Conservation (phyloP, 192 early-diverging fungal species). For the Oehlia diaphana region DNA sequence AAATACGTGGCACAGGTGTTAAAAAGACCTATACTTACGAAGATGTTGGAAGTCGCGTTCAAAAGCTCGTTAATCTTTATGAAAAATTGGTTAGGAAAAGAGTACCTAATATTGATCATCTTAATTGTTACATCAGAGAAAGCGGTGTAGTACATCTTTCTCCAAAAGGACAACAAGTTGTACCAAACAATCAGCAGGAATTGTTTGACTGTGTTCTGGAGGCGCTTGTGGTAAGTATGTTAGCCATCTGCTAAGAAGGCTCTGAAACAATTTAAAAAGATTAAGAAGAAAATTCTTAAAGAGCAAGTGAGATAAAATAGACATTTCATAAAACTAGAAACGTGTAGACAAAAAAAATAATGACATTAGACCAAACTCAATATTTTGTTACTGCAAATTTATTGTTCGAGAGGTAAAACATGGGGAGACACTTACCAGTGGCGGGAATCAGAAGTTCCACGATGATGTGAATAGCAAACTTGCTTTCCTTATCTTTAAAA, state of each 20-base stretch:
- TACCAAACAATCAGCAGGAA: background rate
- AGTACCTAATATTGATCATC: slow-evolving; percentile 22
- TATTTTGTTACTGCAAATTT: no score
- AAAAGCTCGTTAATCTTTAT: slow-evolving; percentile 2
- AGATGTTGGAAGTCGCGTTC: background rate
- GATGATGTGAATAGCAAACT: no score
- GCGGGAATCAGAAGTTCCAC: no score
- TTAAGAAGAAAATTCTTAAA: no score
- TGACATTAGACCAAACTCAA: no score
- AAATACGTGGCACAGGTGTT: background rate
- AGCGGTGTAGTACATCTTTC: background rate
- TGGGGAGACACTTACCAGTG: no score
- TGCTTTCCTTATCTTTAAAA: no score
- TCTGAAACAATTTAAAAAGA: background rate
- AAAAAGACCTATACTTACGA: background rate
- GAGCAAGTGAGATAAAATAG: no score
- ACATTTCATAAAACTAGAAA: no score
- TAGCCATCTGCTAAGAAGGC: background rate
- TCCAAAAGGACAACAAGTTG: background rate
- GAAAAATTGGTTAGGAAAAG: background rate
- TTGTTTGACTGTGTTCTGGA: background rate
- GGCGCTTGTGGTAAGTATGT: background rate
- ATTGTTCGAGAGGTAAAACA: no score
- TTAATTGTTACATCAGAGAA: background rate
- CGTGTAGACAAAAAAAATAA: no score